Percentiles rank a stretch among this genome's conserved stretches.
These are phyloP conservation scores for Aureobasidium sp. DNA, from an alignment of 2,329 filamentous ascomycete species.

Conservation along the genomic window DNA sequence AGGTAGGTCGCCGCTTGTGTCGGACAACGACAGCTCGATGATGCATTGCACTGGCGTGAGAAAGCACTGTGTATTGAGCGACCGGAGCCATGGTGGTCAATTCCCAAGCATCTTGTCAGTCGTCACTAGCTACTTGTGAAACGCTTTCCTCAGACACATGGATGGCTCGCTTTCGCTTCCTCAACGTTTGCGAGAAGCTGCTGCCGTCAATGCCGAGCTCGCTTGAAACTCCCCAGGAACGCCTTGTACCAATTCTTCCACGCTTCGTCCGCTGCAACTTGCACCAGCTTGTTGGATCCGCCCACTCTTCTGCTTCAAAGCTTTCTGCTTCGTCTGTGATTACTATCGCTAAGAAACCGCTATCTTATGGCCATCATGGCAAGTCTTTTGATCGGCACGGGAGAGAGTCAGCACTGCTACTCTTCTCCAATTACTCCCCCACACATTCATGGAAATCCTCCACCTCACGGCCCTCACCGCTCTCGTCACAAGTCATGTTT, in stretches of 20 bases:
- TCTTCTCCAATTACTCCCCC: not conserved
- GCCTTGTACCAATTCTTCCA: not conserved
- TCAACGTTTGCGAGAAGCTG: not conserved
- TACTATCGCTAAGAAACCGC: not conserved
- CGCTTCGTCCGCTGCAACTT: not conserved
- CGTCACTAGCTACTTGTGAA: not conserved
- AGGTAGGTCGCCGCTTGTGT: not conserved
- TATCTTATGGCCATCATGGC: not conserved
- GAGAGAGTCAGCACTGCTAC: not conserved
- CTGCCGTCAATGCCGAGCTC: not conserved
- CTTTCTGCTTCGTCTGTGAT: not conserved
- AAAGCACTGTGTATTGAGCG: not conserved
- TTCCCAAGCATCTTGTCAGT: not conserved
- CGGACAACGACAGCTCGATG: not conserved
- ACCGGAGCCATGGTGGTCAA: not conserved
- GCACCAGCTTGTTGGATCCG: not conserved
- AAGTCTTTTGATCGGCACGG: not conserved
- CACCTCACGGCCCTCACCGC: not conserved
- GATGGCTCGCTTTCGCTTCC: not conserved
- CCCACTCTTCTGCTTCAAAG: not conserved
- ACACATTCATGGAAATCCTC: not conserved
- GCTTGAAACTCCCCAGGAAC: not conserved
- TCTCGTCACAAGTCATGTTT: not conserved
- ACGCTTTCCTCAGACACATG: not conserved
- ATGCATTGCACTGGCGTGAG: not conserved